Percentiles rank a stretch among this genome's conserved stretches.
Evolutionary conservation across 495 filamentous ascomycete species (phyloP).

Genomic region (Pseudomonodictys pantanalensis): DNA sequence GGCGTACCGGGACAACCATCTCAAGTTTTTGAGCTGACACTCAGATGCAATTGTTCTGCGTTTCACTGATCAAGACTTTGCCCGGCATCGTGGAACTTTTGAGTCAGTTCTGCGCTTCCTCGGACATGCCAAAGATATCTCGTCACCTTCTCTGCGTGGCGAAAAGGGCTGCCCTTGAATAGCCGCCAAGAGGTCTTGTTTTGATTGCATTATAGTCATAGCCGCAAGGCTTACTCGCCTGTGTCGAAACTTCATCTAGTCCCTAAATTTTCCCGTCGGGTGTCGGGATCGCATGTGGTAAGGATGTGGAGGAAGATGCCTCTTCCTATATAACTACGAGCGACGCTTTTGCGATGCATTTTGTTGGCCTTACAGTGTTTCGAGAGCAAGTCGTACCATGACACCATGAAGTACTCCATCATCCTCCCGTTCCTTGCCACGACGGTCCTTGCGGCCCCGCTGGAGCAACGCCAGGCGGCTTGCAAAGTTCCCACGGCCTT

Average conservation of each 20-base stretch:
- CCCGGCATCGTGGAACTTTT: no score
- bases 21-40: no score
- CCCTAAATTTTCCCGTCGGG: slow-evolving; percentile 24
- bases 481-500: slow-evolving; percentile 23
- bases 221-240: slow-evolving; percentile 14
- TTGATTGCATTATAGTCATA: slow-evolving; percentile 30
- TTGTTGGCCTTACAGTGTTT: neutral
- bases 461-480: slow-evolving; percentile 21
- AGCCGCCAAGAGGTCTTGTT: slow-evolving; percentile 21
- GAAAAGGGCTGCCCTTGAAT: neutral
- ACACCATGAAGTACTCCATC: slow-evolving; percentile 32
- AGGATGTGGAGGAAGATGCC: neutral
- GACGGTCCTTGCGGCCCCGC: slow-evolving; percentile 25
- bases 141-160: slow-evolving; percentile 1
- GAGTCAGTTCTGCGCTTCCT: neutral
- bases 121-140: neutral
- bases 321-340: slow-evolving; percentile 16
- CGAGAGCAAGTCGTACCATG: neutral
- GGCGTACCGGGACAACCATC: no score
- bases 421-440: slow-evolving; percentile 30
- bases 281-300: slow-evolving; percentile 6
- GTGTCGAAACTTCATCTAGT: slow-evolving; percentile 15
- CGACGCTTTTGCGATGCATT: neutral
- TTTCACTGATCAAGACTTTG: neutral
- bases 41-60: no score